phyloP scores from a whole-genome alignment of 192 early-diverging fungal genomes.

The Powellomyces hirtus region DNA sequence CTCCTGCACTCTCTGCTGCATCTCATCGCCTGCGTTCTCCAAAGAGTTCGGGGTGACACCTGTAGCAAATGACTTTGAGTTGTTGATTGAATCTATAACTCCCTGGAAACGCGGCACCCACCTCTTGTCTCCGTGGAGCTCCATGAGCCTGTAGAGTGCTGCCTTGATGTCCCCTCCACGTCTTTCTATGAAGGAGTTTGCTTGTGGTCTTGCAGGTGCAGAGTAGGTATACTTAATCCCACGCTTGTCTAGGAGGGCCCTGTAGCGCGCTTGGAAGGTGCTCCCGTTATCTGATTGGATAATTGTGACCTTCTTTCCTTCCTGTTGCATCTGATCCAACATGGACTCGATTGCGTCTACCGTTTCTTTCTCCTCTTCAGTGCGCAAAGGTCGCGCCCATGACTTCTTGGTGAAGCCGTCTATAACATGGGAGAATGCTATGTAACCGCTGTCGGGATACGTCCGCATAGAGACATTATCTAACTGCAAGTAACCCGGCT shows the following conservation, averaged over 20 bases:
- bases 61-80: not conserved
- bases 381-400: not conserved
- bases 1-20: not conserved
- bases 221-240: not conserved
- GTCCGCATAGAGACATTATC: not conserved
- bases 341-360: not conserved
- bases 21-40: not conserved
- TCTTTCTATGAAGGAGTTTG: not conserved
- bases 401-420: constrained; percentile 15
- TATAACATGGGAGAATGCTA: not conserved
- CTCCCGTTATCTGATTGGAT: not conserved
- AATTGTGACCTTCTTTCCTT: not conserved
- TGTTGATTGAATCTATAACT: constrained; percentile 6
- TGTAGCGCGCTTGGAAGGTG: not conserved
- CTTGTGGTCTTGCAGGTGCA: not conserved
- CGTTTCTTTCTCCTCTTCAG: not conserved
- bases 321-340: not conserved
- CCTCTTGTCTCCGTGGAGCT: not conserved
- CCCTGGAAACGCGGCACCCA: not conserved
- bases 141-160: not conserved
- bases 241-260: no score
- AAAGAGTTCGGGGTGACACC: not conserved
- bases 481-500: not conserved
- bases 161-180: not conserved
- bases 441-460: not conserved